Conservation (phyloP, 2,329 filamentous ascomycete genomes). For the Polychaeton citri region DNA sequence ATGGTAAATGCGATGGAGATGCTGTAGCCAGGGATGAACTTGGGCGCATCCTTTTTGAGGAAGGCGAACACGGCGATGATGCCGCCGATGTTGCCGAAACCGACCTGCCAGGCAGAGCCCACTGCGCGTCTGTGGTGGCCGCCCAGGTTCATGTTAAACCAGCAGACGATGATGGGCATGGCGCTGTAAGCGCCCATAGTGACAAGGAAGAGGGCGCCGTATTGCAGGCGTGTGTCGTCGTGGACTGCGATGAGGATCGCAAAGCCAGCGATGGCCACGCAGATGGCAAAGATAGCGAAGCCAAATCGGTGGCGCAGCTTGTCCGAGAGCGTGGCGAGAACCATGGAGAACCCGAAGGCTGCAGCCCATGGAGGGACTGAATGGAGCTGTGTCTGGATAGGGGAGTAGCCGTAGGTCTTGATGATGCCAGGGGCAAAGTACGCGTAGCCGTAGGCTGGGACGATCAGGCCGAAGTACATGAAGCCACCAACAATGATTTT, state of each 20-base stretch:
- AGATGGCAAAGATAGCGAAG: conserved; percentile 58
- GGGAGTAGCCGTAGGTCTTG: conserved; percentile 35
- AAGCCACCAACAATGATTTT: conserved; percentile 37
- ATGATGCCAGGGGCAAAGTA: conserved; percentile 27
- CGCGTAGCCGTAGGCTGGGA: conserved; percentile 27
- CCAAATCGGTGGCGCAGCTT: conserved; percentile 56
- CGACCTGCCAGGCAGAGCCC: conserved; percentile 37
- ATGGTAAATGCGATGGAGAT: conserved; percentile 64
- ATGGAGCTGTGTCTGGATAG: conserved; percentile 41
- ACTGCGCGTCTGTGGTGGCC: conserved; percentile 37
- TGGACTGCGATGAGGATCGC: conserved; percentile 61
- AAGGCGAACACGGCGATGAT: conserved; percentile 41
- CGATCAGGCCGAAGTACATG: conserved; percentile 38
- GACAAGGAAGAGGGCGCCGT: conserved; percentile 69
- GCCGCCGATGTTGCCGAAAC: conserved; percentile 36
- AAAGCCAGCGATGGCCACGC: conserved; percentile 60
- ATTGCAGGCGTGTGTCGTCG: conserved; percentile 53
- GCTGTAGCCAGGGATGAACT: conserved; percentile 58
- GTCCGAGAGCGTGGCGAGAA: conserved; percentile 61
- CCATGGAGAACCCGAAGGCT: conserved; percentile 68
- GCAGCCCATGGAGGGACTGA: conserved; percentile 50
- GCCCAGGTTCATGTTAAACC: conserved; percentile 42
- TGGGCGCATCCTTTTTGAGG: conserved; percentile 47
- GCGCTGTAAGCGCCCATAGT: conserved; percentile 58
- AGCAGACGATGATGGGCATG: conserved; percentile 60